Evolutionary conservation across 805 yeast genomes (phyloP).

Genomic region (Candida pini): DNA sequence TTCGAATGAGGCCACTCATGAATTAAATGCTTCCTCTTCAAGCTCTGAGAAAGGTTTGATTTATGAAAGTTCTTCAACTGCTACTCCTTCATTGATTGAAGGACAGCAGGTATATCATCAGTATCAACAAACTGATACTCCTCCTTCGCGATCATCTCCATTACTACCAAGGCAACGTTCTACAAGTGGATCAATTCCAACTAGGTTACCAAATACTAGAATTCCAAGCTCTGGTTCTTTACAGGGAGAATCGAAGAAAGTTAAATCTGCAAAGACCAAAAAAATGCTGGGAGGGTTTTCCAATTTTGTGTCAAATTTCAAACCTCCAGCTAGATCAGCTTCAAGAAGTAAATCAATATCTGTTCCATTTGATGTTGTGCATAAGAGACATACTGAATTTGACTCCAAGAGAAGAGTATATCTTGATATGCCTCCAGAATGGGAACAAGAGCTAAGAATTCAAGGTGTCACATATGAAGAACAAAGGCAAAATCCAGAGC

Average conservation of each 20-base stretch:
- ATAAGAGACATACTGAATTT: conserved; percentile 89
- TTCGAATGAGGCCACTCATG: no score
- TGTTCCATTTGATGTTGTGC: conserved; percentile 87
- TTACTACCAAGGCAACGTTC: conserved; percentile 9
- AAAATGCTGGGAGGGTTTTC: conserved; percentile 56
- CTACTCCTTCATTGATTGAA: no score
- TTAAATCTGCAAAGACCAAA: conserved; percentile 38
- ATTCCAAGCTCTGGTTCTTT: conserved; percentile 11
- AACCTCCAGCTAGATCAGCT: conserved; percentile 7
- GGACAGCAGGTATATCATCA: no score
- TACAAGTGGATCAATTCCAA: no score
- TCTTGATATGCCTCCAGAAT: conserved; percentile 88
- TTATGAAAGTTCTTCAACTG: no score
- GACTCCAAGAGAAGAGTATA: conserved; percentile 80
- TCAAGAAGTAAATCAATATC: conserved; percentile 51
- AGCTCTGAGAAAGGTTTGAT: no score
- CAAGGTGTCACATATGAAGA: conserved; percentile 87
- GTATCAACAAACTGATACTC: no score
- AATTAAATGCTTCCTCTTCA: no score
- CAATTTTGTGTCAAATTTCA: conserved; percentile 29
- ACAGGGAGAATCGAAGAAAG: conserved; percentile 9
- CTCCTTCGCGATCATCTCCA: conserved; percentile 2
- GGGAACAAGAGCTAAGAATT: conserved; percentile 79
- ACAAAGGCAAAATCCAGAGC: conserved; percentile 88
- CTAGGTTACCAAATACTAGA: no score